Conservation (phyloP, 306 rosid genomes). For the Ormosia emarginata region DNA sequence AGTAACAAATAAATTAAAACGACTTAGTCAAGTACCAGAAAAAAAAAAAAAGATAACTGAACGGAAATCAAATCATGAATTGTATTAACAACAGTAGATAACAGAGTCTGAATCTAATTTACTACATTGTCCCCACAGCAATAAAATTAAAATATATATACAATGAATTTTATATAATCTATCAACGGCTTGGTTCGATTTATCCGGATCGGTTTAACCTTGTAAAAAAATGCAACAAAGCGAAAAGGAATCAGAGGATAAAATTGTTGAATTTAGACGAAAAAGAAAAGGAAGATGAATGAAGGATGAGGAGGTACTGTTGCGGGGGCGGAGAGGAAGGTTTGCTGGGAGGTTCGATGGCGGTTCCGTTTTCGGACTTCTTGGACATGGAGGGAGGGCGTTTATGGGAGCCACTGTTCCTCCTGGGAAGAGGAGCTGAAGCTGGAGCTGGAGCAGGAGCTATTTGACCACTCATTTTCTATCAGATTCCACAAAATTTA, state of each 20-base stretch:
- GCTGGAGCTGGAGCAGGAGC: not conserved
- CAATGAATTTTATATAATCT: not conserved
- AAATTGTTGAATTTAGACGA: not conserved
- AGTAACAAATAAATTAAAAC: not conserved
- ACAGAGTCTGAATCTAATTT: not conserved
- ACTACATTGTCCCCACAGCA: not conserved
- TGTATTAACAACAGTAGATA: not conserved
- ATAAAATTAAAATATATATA: not conserved
- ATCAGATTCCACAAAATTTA: not conserved
- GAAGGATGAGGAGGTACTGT: slow-evolving; percentile 28
- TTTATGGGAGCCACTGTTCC: slow-evolving; percentile 42
- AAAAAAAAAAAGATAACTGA: not conserved
- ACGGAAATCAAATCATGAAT: not conserved
- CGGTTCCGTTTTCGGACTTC: slow-evolving; percentile 51
- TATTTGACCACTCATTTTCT: slow-evolving; percentile 64
- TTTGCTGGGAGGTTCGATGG: slow-evolving; percentile 46
- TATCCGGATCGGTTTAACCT: not conserved
- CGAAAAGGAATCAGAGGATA: not conserved
- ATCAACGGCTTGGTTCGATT: not conserved
- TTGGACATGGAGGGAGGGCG: slow-evolving; percentile 54
- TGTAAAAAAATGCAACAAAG: not conserved
- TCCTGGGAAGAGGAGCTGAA: slow-evolving; percentile 24
- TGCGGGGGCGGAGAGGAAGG: slow-evolving; percentile 64
- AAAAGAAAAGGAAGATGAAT: not conserved
- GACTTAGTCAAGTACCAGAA: not conserved